Percentiles rank a stretch among this genome's conserved stretches.
phyloP scores from a whole-genome alignment of 805 yeast species.

The Lipomyces anomalus region DNA sequence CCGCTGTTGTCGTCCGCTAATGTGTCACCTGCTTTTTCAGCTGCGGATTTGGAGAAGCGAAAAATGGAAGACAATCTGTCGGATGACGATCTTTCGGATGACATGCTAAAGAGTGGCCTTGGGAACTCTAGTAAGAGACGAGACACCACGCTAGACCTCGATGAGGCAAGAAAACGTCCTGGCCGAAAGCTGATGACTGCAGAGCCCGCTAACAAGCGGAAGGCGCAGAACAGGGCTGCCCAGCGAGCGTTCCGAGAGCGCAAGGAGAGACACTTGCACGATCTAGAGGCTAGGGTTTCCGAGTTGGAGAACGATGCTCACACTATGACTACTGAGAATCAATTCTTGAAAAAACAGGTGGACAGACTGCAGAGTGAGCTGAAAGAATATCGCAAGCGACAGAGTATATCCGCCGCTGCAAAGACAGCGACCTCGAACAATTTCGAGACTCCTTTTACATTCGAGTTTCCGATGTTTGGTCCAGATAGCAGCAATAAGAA shows the following conservation, averaged over 20 bases:
- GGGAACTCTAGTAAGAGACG: conserved; percentile 1
- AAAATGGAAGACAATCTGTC: conserved; percentile 14
- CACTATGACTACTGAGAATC: conserved; percentile 64
- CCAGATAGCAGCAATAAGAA: conserved; percentile 1
- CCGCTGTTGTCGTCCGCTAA: background rate
- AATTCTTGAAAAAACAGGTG: conserved; percentile 70
- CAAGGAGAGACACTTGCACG: conserved; percentile 80
- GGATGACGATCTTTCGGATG: conserved; percentile 23
- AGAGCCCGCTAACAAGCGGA: conserved; percentile 82
- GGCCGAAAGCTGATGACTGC: conserved; percentile 76
- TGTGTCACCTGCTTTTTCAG: background rate
- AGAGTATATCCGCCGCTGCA: conserved; percentile 4
- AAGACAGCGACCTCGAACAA: conserved; percentile 12
- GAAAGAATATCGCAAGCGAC: conserved; percentile 47
- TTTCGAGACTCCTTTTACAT: conserved; percentile 36
- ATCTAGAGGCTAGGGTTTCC: conserved; percentile 72
- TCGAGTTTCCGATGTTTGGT: conserved; percentile 52
- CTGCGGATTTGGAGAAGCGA: conserved; percentile 17
- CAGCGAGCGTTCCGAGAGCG: conserved; percentile 95
- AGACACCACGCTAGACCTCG: conserved; percentile 27
- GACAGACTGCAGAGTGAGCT: conserved; percentile 68
- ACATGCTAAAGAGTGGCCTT: background rate
- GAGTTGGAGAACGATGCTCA: conserved; percentile 65
- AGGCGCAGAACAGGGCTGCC: conserved; percentile 98
- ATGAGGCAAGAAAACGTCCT: conserved; percentile 42